These are phyloP conservation scores for Mycotypha africana DNA, from an alignment of 371 early-diverging fungal genomes.

Conservation along the genomic window DNA sequence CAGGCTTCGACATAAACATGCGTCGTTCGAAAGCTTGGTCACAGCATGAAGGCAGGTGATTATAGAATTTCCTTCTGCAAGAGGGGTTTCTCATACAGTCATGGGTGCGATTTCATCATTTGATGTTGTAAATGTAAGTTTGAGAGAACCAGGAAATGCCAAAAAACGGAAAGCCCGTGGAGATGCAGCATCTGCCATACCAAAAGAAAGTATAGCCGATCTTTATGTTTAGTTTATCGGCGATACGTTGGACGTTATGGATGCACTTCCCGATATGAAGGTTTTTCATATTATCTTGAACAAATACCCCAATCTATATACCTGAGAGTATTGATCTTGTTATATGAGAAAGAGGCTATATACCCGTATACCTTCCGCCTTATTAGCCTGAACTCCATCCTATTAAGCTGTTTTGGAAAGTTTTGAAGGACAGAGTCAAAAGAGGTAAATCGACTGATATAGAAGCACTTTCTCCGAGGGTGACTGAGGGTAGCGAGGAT, in stretches of 20 bases:
- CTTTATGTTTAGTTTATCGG: slow-evolving; percentile 1
- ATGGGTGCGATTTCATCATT: slow-evolving; percentile 8
- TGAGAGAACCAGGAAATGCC: slow-evolving; percentile 6
- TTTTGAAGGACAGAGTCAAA: neutral
- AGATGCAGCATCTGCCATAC: neutral
- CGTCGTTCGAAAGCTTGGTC: slow-evolving; percentile 8
- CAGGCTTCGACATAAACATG: slow-evolving; percentile 3
- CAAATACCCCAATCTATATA: slow-evolving; percentile 1
- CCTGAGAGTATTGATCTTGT: neutral
- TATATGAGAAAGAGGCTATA: neutral
- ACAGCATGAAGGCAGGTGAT: slow-evolving; percentile 1
- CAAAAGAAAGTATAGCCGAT: neutral
- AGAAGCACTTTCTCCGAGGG: no score
- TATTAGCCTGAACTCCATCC: neutral
- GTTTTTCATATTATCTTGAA: slow-evolving; percentile 1
- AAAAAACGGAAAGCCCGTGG: slow-evolving; percentile 4
- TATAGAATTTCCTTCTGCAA: slow-evolving; percentile 2
- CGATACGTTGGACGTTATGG: slow-evolving; percentile 13
- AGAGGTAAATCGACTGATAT: no score
- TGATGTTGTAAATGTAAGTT: slow-evolving; percentile 3
- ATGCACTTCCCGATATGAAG: slow-evolving; percentile 7
- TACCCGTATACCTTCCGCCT: neutral
- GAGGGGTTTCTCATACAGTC: slow-evolving; percentile 8
- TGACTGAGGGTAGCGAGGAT: no score
- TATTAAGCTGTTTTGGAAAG: neutral